Base-by-base conservation (phyloP, 106 monocot genomes). In the Hemerocallis citrina region DNA sequence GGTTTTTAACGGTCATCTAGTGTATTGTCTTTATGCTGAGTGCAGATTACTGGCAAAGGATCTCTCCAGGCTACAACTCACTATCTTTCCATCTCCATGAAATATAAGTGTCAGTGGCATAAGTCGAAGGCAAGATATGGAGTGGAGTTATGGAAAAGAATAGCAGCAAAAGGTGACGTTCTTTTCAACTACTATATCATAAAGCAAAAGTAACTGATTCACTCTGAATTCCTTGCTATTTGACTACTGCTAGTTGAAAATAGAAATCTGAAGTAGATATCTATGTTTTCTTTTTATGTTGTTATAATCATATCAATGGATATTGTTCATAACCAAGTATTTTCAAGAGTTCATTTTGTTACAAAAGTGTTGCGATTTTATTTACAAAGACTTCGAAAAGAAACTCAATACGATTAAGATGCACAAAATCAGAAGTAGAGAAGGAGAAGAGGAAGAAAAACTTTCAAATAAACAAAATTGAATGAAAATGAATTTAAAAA, bases 21-120 rank as follows among this genome's bases (percentile, higher is more conserved):
- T n/a, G n/a, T n/a, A n/a, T n/a, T n/a, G n/a, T 21, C 46, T 21
- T 46, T 21, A 46, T 17, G 46, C 36, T 58, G 58, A 58, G 38
- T 38, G 37, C 36, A 37, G 58, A 58, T 34, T 58, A 22, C 58
- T 58, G 58, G 23, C 36, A 58, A 58, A 58, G 58, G 58, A 34
- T 21, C 38, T 58, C 22, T 58, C 58, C 31, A 21, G 58, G n/a
- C n/a, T n/a, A n/a, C n/a, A n/a, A n/a, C 21, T 37, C 36, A 37
- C 58, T 22, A 24, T 36, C 37, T 12, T 54, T 30, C 21, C 23
- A 36, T 38, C 21, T 14, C 58, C 14, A 34, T 33, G 58, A 36
- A 58, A 38, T 37, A 58, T 20, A 58, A 36, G 34, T 29, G 31
- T 54, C 52, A 54, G 52, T 35, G n/a, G n/a, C 57, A 35, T 34